Percentiles rank a stretch among this genome's conserved stretches.
Evolutionary conservation across 192 early-diverging fungal species (phyloP).

Genomic region (Kappamyces sp.): DNA sequence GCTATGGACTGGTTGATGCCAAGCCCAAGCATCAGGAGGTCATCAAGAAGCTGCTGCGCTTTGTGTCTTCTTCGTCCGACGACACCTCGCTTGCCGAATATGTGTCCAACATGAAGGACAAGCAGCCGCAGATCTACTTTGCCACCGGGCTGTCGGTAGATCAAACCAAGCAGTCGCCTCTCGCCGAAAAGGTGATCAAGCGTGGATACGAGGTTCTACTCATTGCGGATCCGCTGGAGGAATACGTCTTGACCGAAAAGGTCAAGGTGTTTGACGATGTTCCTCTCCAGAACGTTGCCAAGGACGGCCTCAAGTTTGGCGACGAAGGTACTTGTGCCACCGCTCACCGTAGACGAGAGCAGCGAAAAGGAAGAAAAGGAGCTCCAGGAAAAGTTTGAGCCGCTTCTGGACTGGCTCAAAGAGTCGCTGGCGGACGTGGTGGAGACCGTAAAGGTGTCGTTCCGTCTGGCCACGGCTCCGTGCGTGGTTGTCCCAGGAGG

Average conservation of each 20-base stretch:
- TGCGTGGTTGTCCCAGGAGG: constrained; percentile 57
- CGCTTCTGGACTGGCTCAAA: constrained; percentile 39
- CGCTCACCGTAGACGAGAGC: constrained; percentile 24
- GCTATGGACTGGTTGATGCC: constrained; percentile 89
- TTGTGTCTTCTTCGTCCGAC: constrained; percentile 51
- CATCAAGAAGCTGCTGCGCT: constrained; percentile 78
- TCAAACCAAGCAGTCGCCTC: constrained; percentile 75
- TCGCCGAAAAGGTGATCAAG: constrained; percentile 81
- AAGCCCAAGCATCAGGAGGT: constrained; percentile 55
- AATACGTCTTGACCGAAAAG: constrained; percentile 35
- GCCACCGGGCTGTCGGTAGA: constrained; percentile 64
- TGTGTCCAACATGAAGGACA: constrained; percentile 79
- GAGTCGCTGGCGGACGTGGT: constrained; percentile 25
- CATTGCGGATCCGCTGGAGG: constrained; percentile 55
- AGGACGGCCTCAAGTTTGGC: constrained; percentile 45
- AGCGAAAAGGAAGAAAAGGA: constrained; percentile 19
- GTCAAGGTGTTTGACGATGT: constrained; percentile 64
- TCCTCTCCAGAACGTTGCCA: constrained; percentile 57
- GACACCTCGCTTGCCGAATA: constrained; percentile 68
- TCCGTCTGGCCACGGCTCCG: constrained; percentile 70
- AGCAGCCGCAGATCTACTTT: constrained; percentile 87
- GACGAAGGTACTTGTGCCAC: constrained; percentile 38
- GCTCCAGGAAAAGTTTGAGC: constrained; percentile 37
- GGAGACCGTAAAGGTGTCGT: constrained; percentile 59
- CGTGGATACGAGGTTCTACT: constrained; percentile 84